These are phyloP conservation scores for Fusarium solani-melongenae DNA, from an alignment of 2,329 filamentous ascomycete species.

Conservation along the genomic window DNA sequence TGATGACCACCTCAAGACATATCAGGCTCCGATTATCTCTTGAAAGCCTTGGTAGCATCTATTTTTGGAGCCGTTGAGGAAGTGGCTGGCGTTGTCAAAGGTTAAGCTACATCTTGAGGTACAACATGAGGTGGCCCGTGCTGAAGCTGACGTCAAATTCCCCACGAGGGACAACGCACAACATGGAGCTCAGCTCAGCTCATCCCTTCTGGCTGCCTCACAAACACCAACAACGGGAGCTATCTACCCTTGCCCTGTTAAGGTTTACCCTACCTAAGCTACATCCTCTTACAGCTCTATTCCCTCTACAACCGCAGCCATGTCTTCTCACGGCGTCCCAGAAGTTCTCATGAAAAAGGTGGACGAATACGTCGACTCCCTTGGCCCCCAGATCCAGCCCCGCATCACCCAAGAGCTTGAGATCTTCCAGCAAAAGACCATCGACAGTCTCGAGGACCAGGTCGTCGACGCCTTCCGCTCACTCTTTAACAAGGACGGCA, in stretches of 20 bases:
- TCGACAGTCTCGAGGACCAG: constrained; percentile 58
- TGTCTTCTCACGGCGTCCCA: constrained; percentile 53
- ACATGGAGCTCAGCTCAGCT: constrained; percentile 6
- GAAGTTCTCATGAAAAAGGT: constrained; percentile 57
- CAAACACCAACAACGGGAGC: neutral
- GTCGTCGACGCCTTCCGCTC: constrained; percentile 58
- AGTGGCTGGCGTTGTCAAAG: neutral
- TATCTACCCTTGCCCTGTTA: neutral
- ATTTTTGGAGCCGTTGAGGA: neutral
- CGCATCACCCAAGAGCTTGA: constrained; percentile 58
- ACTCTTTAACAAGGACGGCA: constrained; percentile 53
- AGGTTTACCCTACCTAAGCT: neutral
- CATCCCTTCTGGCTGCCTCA: neutral
- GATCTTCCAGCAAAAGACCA: constrained; percentile 56
- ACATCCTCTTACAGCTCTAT: too few relatives aligned
- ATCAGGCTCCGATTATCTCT: neutral
- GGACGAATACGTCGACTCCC: constrained; percentile 59
- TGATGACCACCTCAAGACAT: neutral
- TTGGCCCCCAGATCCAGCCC: constrained; percentile 58
- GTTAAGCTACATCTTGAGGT: neutral
- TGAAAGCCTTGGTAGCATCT: neutral
- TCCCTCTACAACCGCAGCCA: constrained; percentile 17
- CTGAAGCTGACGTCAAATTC: constrained; percentile 23
- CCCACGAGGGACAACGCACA: constrained; percentile 4
- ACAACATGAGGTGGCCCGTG: constrained; percentile 11